Base-by-base conservation (phyloP, 2,329 filamentous ascomycete species). In the Fonsecaea nubica region DNA sequence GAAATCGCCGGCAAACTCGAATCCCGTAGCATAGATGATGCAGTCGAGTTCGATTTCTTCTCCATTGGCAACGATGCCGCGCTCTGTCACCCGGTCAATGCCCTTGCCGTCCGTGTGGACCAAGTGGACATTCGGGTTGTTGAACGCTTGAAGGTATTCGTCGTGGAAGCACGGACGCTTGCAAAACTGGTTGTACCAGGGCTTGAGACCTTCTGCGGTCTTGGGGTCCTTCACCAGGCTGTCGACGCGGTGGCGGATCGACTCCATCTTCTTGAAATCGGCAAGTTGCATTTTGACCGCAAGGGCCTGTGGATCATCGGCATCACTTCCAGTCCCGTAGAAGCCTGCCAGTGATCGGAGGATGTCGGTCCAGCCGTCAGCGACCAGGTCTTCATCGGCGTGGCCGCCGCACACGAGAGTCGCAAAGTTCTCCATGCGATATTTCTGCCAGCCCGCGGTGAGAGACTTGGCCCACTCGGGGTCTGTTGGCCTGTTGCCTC, bases 171-270 rank as follows among this genome's bases (percentile, higher is more conserved):
- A 83, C 0, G 87, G 87, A 0, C 88, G 82, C 74, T 90, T 90
- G 78, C 88, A 90, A 82, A 84, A 88, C 0, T 76, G 75, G 0
- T 84, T 81, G 72, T 89, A 90, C 84, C 85, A 88, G 0, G 86
- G 79, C 72, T 87, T 85, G n/a, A 63, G 61, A 6, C 5, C 10
- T 68, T 9, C 65, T 0, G 87, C 87, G 0, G 82, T 85, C 0
- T 75, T 75, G 9, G 74, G 74, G 70, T 89, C 82, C 40, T 81
- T 75, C 13, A 90, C 86, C 18, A 83, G 75, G 0, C 77, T 70
- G 12, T 83, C 80, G 4, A 83, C 78, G 2, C 84, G 80, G 2
- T 74, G 74, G 1, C 85, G 82, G 9, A 67, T 50, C 2, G 72
- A 65, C n/a, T 85, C 80, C 35, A 77, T 74, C 33, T 56, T 53